Evolutionary conservation across 2,329 filamentous ascomycete genomes (phyloP), one percentile per base, ranked within the genome.

Genomic region (Ambrosiella beaveri): DNA sequence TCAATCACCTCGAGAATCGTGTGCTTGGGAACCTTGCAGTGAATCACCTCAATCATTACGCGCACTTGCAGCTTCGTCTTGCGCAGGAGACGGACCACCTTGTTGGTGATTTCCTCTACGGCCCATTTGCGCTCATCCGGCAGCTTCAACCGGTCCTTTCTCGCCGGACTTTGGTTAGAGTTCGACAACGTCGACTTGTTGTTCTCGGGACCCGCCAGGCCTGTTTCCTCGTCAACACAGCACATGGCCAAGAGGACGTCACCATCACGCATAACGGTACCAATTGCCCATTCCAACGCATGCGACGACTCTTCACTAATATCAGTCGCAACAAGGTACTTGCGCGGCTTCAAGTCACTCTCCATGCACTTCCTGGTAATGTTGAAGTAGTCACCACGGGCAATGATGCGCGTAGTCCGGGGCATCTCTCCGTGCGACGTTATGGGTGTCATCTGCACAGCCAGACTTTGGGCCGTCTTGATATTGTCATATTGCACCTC

Each of bases 1-100:
- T 98, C 93, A 69, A 98, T 97, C 72, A 96, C 89, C 73, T 97
- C 93, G 0, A 89, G 95, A 63, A 98, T 89, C 73, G 97, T 78
- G 68, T 96, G 90, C 69, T 93, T 91, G 3, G 93, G 89, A 66
- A 87, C 96, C 76, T 96, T 97, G 82, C 93, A 97, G 71, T 97
- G 93, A 63, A 98, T 85, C 36, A 97, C 91, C 71, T 98, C 93
- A 39, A 98, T 85, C 55, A 95, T 88, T 53, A 96, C 86, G 59
- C 89, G 82, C 54, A 96, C 90, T 68, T 98, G 91, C 60, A 98
- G 74, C 63, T 86, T 81, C 0, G 93, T 98, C 75, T 95, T 95
- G 61, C 91, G 80, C 61, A 98, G 72, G 51, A 97, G 73, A 63
- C 84, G 86, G n/a, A 93, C 79, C 57, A 95, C 88, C 39, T 85